Evolutionary conservation across 169 alveolate species (phyloP).

Genomic region (Plasmodium knowlesi): DNA sequence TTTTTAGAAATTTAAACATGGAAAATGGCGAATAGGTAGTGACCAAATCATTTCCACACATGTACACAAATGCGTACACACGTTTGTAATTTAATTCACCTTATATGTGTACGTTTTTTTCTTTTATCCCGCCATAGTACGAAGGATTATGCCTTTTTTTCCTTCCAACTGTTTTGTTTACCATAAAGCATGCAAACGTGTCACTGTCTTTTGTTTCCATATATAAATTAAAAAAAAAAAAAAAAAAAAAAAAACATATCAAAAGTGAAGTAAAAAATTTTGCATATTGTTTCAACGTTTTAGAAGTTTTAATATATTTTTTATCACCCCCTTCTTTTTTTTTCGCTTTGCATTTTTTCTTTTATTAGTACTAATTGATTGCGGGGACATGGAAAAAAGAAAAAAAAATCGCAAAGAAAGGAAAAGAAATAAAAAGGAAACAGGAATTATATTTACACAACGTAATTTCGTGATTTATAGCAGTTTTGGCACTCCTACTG

Average conservation of each 20-base stretch:
- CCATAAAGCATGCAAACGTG: neutral
- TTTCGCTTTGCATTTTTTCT: neutral
- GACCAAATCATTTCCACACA: neutral
- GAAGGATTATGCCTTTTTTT: neutral
- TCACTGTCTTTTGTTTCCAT: neutral
- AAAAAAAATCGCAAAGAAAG: neutral
- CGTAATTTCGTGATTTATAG: neutral
- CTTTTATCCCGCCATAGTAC: neutral
- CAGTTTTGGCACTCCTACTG: neutral
- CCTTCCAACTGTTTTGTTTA: neutral
- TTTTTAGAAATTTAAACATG: conserved; percentile 1
- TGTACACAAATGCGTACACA: neutral
- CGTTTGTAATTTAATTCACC: neutral
- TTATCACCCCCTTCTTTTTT: neutral
- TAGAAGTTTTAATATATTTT: neutral
- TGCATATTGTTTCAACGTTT: neutral
- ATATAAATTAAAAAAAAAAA: neutral
- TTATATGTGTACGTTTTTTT: neutral
- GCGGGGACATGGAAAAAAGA: neutral
- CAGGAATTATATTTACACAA: neutral
- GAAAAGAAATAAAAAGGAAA: neutral
- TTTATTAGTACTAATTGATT: neutral
- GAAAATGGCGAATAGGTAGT: neutral
- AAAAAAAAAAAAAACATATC: neutral
- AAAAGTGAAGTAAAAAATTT: neutral